phyloP scores from a whole-genome alignment of 164 flowering plant species.

The Vitis labrusca region DNA sequence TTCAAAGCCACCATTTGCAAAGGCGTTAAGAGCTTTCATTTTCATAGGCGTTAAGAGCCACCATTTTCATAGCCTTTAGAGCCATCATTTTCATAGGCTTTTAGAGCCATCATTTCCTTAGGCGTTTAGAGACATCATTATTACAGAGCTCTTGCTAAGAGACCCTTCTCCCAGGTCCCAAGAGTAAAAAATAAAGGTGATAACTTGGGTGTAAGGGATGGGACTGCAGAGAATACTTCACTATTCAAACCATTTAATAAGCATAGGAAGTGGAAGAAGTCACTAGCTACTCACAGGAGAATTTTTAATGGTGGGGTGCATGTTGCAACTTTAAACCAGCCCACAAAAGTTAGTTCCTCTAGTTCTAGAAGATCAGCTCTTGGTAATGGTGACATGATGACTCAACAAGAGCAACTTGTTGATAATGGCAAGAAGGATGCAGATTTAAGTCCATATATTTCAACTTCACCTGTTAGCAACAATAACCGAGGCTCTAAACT shows the following conservation, averaged over 20 bases:
- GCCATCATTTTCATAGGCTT: too few relatives aligned
- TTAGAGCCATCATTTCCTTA: too few relatives aligned
- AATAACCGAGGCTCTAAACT: slow-evolving; percentile 11
- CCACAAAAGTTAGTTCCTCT: neutral
- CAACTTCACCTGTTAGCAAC: slow-evolving; percentile 9
- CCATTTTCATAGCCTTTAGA: too few relatives aligned
- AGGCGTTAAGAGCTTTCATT: too few relatives aligned
- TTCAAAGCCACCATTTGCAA: too few relatives aligned
- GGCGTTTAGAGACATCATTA: neutral
- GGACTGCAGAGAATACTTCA: slow-evolving; percentile 7
- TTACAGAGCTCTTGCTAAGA: slow-evolving; percentile 13
- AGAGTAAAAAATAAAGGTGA: slow-evolving; percentile 8
- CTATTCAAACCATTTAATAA: slow-evolving; percentile 15
- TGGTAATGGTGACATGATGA: slow-evolving; percentile 2
- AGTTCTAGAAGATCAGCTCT: slow-evolving; percentile 11
- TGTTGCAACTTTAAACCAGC: too few relatives aligned
- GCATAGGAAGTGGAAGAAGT: slow-evolving; percentile 30
- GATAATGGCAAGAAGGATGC: neutral
- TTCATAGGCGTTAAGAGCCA: too few relatives aligned
- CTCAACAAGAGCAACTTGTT: too few relatives aligned
- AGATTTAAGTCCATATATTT: slow-evolving; percentile 12
- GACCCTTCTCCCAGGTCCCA: slow-evolving; percentile 22
- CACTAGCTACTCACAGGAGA: slow-evolving; percentile 21
- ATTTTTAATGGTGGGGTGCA: neutral
- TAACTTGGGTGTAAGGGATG: slow-evolving; percentile 12